phyloP scores from a whole-genome alignment of 495 filamentous ascomycete genomes.

The Penicillium egyptiacum region DNA sequence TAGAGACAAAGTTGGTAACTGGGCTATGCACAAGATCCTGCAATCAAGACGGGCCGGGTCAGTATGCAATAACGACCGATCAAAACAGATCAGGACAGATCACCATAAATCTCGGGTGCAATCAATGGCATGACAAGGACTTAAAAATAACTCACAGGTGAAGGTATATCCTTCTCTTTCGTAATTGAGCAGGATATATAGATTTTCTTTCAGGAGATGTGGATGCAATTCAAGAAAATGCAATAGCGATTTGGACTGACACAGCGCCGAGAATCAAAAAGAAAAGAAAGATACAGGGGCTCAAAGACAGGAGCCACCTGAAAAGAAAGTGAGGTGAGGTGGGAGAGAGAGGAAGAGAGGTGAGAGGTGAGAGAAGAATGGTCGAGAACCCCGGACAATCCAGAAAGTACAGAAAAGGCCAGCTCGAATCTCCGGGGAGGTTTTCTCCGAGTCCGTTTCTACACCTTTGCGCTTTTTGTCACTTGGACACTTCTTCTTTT shows the following conservation, averaged over 20 bases:
- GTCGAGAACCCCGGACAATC: conserved; percentile 33
- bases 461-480: background rate
- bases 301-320: conserved; percentile 19
- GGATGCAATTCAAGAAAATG: conserved; percentile 9
- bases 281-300: conserved; percentile 17
- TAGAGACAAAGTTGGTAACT: conserved; percentile 5
- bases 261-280: conserved; percentile 17
- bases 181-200: conserved; percentile 14
- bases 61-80: conserved; percentile 19
- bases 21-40: conserved; percentile 19
- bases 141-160: conserved; percentile 1
- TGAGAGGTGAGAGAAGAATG: conserved; percentile 27
- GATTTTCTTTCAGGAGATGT: conserved; percentile 6
- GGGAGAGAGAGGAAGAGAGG: conserved; percentile 13
- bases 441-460: conserved; percentile 30
- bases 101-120: background rate
- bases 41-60: conserved; percentile 21
- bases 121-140: background rate
- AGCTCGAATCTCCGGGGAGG: conserved; percentile 34
- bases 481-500: background rate
- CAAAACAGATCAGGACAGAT: conserved; percentile 4
- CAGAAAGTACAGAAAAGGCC: conserved; percentile 34
- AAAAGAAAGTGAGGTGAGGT: conserved; percentile 15
- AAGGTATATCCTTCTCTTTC: conserved; percentile 3
- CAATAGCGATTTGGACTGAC: conserved; percentile 9